Evolutionary conservation across 345 rosid species (phyloP), one percentile per base, ranked within the genome.

Genomic region (Hibiscus trionum): DNA sequence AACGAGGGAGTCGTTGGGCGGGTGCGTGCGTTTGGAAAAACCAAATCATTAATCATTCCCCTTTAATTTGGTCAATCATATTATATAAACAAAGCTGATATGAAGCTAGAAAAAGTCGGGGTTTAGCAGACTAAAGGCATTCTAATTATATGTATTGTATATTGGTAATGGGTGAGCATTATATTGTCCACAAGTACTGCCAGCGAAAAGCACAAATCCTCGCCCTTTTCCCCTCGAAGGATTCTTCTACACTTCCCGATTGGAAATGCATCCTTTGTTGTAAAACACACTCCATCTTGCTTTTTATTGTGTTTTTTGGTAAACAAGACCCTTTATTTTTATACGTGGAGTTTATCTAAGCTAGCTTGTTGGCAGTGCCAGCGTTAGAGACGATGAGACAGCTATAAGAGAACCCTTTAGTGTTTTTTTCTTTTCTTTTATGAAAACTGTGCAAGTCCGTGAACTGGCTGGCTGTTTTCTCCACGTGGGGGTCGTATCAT

Each of bases 391-490:
- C 57, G 57, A 59, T 19, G 74, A 59, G 74, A 72, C 74, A 72
- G 67, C 67, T 71, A 0, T 58, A 5, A 47, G 16, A 5, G 16
- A 57, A 14, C 24, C 59, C 39, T 19, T 26, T 19, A 26, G 42
- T 37, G 42, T 37, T 14, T 58, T 47, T 47, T 11, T 11, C 4
- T 31, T 4, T 31, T 71, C 26, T 12, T 69, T 70, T 71, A 39
- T 58, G 56, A 71, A 71, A 71, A 59, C 57, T 71, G 56, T 17
- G 21, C 31, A 14, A 26, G 55, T 24, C 74, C 57, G 55, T 71
- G 74, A 71, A 71, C 86, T 85, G 90, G 87, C 87, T 75, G 88
- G 85, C 86, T 75, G 69, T 66, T 52, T 65, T 66, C 61, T 77
- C 79, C 87, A 87, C 84, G 82, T 77, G 85, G 85, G 85, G 85